These are phyloP conservation scores for Arctostaphylos glauca DNA, from an alignment of 148 eudicot genomes.

Conservation along the genomic window DNA sequence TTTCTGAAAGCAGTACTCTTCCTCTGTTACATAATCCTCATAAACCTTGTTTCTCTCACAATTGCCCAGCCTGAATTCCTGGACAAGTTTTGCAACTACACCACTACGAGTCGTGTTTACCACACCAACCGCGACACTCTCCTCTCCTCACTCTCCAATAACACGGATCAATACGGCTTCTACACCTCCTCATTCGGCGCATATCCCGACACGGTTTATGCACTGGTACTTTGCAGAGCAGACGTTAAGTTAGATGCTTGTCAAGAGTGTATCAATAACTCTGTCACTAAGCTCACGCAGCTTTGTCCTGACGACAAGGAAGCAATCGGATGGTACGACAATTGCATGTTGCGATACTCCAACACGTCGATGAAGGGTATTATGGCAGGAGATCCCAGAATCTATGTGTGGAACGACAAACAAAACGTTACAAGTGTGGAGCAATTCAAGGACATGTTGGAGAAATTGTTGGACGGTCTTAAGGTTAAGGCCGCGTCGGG, in stretches of 20 bases:
- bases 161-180: constrained; percentile 35
- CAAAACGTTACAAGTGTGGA: neutral
- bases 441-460: constrained; percentile 14
- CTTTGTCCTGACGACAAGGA: constrained; percentile 14
- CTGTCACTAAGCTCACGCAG: constrained; percentile 7
- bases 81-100: constrained; percentile 16
- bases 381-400: neutral
- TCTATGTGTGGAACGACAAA: neutral
- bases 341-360: constrained; percentile 42
- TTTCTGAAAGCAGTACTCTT: neutral
- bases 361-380: constrained; percentile 10
- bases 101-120: constrained; percentile 19
- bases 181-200: constrained; percentile 29
- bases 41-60: neutral
- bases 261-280: constrained; percentile 20
- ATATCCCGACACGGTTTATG: constrained; percentile 29
- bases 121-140: constrained; percentile 33
- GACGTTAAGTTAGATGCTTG: constrained; percentile 24
- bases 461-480: constrained; percentile 22
- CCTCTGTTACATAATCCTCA: no score
- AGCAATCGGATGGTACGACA: constrained; percentile 30
- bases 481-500: constrained; percentile 28
- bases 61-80: constrained; percentile 8
- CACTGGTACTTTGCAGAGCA: constrained; percentile 44
- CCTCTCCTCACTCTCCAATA: constrained; percentile 36